Evolutionary conservation across 78 protist genomes (phyloP).

Genomic region (Paulinella micropora): DNA sequence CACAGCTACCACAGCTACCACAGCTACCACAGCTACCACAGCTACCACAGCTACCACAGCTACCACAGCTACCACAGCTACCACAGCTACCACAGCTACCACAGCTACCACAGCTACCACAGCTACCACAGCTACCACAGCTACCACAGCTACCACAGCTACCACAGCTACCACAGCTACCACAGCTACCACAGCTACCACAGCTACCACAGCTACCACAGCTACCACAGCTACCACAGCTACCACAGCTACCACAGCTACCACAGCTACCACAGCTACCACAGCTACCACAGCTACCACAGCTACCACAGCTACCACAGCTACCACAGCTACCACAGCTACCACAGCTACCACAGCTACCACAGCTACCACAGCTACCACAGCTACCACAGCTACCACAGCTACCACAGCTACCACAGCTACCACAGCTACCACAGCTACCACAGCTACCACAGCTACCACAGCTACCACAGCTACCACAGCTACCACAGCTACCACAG

Average conservation of each 20-base stretch:
- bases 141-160: too few relatives aligned
- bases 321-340: not conserved
- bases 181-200: too few relatives aligned
- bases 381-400: not conserved
- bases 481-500: not conserved
- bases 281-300: not conserved
- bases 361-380: not conserved
- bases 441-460: not conserved
- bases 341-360: not conserved
- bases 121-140: too few relatives aligned
- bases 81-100: too few relatives aligned
- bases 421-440: not conserved
- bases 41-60: too few relatives aligned
- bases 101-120: too few relatives aligned
- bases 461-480: not conserved
- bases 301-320: not conserved
- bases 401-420: not conserved
- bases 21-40: too few relatives aligned
- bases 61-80: too few relatives aligned
- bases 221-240: not conserved
- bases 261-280: not conserved
- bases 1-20: too few relatives aligned
- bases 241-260: not conserved
- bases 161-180: too few relatives aligned
- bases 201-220: too few relatives aligned